A percentile compares a stretch with the other conserved stretches of the same genome.
Evolutionary conservation across 176 grass and related monocot species (phyloP).

Genomic region (Tuctoria greenei): DNA sequence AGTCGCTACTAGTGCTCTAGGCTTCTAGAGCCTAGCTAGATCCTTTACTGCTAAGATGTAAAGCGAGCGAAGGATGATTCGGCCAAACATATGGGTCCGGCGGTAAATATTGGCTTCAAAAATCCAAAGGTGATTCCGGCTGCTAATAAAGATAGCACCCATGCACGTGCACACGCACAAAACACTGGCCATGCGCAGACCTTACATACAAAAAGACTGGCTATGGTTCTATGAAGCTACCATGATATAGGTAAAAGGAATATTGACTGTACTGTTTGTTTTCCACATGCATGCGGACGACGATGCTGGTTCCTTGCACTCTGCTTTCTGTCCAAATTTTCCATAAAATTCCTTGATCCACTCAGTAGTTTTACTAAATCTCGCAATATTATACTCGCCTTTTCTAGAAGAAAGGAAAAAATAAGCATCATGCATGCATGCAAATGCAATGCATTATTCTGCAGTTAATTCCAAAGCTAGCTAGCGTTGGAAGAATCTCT

Average conservation of each 20-base stretch:
- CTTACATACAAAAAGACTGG: not conserved
- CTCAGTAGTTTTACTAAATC: not conserved
- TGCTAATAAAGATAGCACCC: not conserved
- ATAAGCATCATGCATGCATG: not conserved
- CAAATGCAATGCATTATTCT: not conserved
- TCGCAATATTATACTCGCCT: not conserved
- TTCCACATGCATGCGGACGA: not conserved
- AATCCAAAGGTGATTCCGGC: not conserved
- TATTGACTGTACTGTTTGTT: not conserved
- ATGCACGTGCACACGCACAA: slow-evolving; percentile 9
- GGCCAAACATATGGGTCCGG: not conserved
- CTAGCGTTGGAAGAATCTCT: not conserved
- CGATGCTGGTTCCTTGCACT: not conserved
- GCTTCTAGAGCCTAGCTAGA: not conserved
- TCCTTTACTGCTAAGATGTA: not conserved
- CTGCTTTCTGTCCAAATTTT: not conserved
- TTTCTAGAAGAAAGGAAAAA: not conserved
- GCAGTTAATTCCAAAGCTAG: not conserved
- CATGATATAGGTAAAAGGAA: too few relatives aligned
- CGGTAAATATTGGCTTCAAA: not conserved
- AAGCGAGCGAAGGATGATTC: not conserved
- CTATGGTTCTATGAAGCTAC: not conserved
- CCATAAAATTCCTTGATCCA: not conserved
- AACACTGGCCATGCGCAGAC: not conserved
- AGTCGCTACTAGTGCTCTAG: not conserved